These are phyloP conservation scores for Pythium sukuiense DNA, from an alignment of 352 stramenopile species.

Conservation along the genomic window DNA sequence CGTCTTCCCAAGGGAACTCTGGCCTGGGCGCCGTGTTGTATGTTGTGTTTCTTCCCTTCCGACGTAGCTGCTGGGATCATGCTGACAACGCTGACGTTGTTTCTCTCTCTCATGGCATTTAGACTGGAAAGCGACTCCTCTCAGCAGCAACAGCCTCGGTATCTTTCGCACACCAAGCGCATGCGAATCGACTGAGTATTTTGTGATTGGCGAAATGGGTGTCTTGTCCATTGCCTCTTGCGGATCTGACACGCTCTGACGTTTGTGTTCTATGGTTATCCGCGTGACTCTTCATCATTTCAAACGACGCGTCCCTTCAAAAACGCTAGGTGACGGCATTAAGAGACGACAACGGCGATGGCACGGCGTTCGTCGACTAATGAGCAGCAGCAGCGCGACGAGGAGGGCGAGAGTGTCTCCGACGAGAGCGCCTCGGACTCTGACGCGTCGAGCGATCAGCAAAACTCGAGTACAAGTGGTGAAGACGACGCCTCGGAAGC, in stretches of 20 bases:
- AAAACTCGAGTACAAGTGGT: conserved; percentile 7
- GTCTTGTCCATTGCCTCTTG: not conserved
- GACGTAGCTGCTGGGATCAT: not conserved
- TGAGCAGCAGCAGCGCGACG: not conserved
- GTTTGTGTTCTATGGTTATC: not conserved
- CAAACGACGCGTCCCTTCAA: not conserved
- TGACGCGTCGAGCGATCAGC: not conserved
- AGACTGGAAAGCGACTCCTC: conserved; percentile 43
- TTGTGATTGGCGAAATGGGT: not conserved
- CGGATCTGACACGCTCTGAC: not conserved
- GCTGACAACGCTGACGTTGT: not conserved
- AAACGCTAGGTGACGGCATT: not conserved
- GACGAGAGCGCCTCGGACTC: conserved; percentile 1
- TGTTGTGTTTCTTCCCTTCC: not conserved
- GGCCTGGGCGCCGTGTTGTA: conserved; percentile 5
- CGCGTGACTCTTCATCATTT: conserved; percentile 17
- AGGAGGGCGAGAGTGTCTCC: not conserved
- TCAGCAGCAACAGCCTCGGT: conserved; percentile 46
- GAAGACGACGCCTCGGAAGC: not conserved
- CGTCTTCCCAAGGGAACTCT: not conserved
- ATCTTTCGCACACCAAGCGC: conserved; percentile 66
- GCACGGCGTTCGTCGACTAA: not conserved
- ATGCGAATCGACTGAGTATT: conserved; percentile 25
- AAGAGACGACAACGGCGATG: conserved; percentile 2
- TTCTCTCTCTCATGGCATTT: conserved; percentile 1